Evolutionary conservation across 2,329 filamentous ascomycete species (phyloP), one percentile per base, ranked within the genome.

Genomic region (Clarireedia hainanense): DNA sequence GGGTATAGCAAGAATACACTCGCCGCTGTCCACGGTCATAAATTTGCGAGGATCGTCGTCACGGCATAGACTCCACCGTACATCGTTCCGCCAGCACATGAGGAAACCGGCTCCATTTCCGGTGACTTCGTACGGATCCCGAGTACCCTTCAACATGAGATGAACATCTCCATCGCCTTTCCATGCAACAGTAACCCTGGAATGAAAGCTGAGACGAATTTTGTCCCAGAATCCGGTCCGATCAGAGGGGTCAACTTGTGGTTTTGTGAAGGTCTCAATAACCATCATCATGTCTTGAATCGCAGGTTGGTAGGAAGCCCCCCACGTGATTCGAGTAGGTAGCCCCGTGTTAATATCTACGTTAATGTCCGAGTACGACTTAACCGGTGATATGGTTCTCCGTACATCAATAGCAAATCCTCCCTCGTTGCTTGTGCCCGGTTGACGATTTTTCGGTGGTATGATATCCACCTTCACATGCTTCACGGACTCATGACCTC

Each of bases 271-370:
- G 2, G 89, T 92, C 72, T 99, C 94, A 59, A 99, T 88, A 26
- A 91, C 91, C 81, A 97, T 96, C 94, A 99, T 99, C 88, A 97
- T 96, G 68, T 99, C 95, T 70, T 99, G 94, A 49, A 99, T 92
- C 1, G 92, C 92, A 27, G 95, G 94, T 67, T 99, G 95, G 67
- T 97, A 99, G 2, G 91, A 96, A 47, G 94, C 91, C 6, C 91
- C 91, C 95, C 94, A 99, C 0, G 92, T 96, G 52, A 99, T 92
- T 46, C 89, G 84, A 0, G 94, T 99, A 2, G 95, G 89, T 57
- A 92, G 83, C 53, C 86, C 88, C 2, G 92, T 96, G 70, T 97
- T 96, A 70, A 99, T 91, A 61, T 96, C 89, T 64, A 99, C 79
- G 36, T 81, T 83, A 71, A 96, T 91, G 67, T 97, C 88, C 0